Evolutionary conservation across 1,284 basidiomycete species (phyloP), one percentile per base, ranked within the genome.

Genomic region (Apiotrichum gamsii): DNA sequence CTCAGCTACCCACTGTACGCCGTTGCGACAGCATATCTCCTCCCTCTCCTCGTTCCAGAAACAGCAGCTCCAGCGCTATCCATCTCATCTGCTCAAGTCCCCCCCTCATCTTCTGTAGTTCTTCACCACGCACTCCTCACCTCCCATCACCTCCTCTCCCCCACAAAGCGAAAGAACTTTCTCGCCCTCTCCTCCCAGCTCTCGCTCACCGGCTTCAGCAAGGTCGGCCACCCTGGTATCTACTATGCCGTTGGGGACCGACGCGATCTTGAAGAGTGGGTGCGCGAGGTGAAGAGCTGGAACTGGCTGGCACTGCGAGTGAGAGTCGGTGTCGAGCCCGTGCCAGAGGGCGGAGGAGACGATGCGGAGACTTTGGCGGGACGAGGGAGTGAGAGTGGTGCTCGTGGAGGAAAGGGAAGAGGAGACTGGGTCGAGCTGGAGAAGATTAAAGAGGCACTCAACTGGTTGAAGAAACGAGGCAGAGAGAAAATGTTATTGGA

Each of bases 251-350:
- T 82, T 57, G 84, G 84, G 2, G 59, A 61, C 8, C 69, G 72
- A 36, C 68, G 73, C 9, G 72, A 78, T 45, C 70, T 87, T 16
- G 77, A 80, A 54, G 80, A 82, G 54, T 85, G 85, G 58, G 77
- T 83, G 3, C 67, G 65, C 15, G 82, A 82, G 47, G 78, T 87
- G 43, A 84, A 82, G 63, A 77, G 75, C 20, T 85, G 85, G 84
- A 82, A 85, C 58, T 87, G 84, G 85, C 74, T 86, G 1, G 84
- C 84, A 11, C 66, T 87, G 52, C 74, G 78, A 36, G 68, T 84
- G n/a, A 65, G 83, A 16, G 81, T 85, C 0, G 52, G 51, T 1
- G 43, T 57, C 13, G 61, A 65, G 45, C 52, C 57, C 3, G 39
- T 60, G 9, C 50, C 46, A 9, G 58, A 51, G 51, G n/a, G n/a